Evolutionary conservation across 2,329 filamentous ascomycete genomes (phyloP).

Genomic region (Ascosphaera apis): DNA sequence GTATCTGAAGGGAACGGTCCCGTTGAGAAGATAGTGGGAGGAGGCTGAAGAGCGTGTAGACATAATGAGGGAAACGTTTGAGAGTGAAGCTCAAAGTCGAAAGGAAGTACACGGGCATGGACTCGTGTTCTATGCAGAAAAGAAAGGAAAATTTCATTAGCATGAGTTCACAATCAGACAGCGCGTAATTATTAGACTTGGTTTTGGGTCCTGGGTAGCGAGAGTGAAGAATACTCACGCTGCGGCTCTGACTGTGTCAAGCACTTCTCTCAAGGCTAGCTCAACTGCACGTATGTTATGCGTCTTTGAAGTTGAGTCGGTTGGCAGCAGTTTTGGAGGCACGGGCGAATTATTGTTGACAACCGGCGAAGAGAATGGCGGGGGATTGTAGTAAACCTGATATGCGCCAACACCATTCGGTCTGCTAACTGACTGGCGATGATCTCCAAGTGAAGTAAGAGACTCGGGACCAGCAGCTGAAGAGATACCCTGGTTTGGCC

Average conservation of each 20-base stretch:
- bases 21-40: constrained; percentile 59
- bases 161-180: constrained; percentile 1
- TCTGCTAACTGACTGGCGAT: too few relatives aligned
- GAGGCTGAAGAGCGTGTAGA: constrained; percentile 56
- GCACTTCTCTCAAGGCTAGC: constrained; percentile 59
- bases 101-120: constrained; percentile 23
- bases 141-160: not conserved
- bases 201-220: constrained; percentile 1
- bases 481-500: too few relatives aligned
- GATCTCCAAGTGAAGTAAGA: too few relatives aligned
- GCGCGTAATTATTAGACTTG: not conserved
- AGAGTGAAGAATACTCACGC: constrained; percentile 33
- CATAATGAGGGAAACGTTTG: constrained; percentile 72
- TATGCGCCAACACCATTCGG: too few relatives aligned
- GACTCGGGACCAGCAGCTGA: too few relatives aligned
- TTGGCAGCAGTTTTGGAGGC: too few relatives aligned
- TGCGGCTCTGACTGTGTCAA: constrained; percentile 61
- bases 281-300: too few relatives aligned
- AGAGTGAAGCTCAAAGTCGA: constrained; percentile 64
- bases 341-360: too few relatives aligned
- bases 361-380: too few relatives aligned
- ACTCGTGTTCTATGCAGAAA: constrained; percentile 18
- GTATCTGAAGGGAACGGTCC: constrained; percentile 54
- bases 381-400: too few relatives aligned
- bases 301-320: too few relatives aligned